Evolutionary conservation across 2,329 filamentous ascomycete species (phyloP).

Genomic region (Penicillium sp.): DNA sequence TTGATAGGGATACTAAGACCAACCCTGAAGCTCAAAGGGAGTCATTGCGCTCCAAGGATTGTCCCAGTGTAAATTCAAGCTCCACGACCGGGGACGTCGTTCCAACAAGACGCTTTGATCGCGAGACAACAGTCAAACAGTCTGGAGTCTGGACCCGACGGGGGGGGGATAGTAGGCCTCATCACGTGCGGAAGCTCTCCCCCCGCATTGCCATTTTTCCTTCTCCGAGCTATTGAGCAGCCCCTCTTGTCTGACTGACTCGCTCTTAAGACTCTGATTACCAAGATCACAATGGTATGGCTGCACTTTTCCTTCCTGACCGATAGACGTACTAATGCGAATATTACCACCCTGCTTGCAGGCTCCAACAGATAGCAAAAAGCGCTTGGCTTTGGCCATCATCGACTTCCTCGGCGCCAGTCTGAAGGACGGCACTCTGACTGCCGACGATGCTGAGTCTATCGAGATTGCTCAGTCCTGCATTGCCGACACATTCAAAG

Average conservation of each 20-base stretch:
- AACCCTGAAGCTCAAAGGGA: slow-evolving; percentile 29
- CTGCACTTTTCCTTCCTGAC: neutral
- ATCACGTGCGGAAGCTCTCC: slow-evolving; percentile 20
- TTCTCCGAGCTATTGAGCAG: slow-evolving; percentile 5
- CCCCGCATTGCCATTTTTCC: slow-evolving; percentile 20
- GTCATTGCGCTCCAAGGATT: slow-evolving; percentile 30
- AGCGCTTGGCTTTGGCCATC: slow-evolving; percentile 94
- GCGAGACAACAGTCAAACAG: slow-evolving; percentile 1
- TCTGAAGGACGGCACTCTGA: slow-evolving; percentile 78
- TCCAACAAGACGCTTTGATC: neutral
- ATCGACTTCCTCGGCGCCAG: slow-evolving; percentile 89
- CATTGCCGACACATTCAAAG: slow-evolving; percentile 91
- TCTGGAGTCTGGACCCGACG: slow-evolving; percentile 3
- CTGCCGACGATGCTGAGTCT: slow-evolving; percentile 81
- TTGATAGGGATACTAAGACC: slow-evolving; percentile 22
- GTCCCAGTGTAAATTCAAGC: neutral
- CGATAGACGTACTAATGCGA: neutral
- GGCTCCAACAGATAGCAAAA: slow-evolving; percentile 52
- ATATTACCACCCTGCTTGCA: slow-evolving; percentile 9
- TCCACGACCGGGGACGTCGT: neutral
- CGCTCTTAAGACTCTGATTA: neutral
- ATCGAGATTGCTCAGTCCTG: slow-evolving; percentile 93
- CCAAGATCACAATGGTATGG: slow-evolving; percentile 18
- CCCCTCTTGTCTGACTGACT: neutral
- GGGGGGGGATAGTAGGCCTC: slow-evolving; percentile 17